Percentiles rank a stretch among this genome's conserved stretches.
Evolutionary conservation across 257 asterid species (phyloP).

Genomic region (Ilex aquifolium): DNA sequence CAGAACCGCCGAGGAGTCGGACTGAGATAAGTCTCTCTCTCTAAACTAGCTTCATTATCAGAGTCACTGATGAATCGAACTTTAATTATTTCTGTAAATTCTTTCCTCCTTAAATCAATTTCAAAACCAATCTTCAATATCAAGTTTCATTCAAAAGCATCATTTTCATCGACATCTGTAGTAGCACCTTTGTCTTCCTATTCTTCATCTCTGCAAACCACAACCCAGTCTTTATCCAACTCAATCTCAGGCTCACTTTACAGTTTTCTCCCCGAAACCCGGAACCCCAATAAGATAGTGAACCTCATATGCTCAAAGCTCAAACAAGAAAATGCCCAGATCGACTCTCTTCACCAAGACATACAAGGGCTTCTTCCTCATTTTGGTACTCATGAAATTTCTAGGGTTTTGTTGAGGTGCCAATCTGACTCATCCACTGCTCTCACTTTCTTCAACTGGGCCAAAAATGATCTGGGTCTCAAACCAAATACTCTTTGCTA

Average conservation of each 20-base stretch:
- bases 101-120: too few relatives aligned
- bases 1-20: too few relatives aligned
- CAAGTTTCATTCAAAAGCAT: too few relatives aligned
- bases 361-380: conserved; percentile 38
- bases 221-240: conserved; percentile 11
- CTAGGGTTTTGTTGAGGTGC: conserved; percentile 70
- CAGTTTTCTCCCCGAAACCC: conserved; percentile 56
- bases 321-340: conserved; percentile 29
- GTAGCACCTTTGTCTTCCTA: conserved; percentile 2
- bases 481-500: conserved; percentile 34
- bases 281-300: conserved; percentile 71
- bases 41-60: too few relatives aligned
- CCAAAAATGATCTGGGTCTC: conserved; percentile 37
- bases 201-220: conserved; percentile 32
- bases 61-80: too few relatives aligned
- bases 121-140: too few relatives aligned
- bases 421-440: conserved; percentile 69
- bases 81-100: too few relatives aligned
- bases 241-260: conserved; percentile 44
- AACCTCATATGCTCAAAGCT: conserved; percentile 47
- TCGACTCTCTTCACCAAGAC: conserved; percentile 22
- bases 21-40: too few relatives aligned
- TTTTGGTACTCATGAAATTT: conserved; percentile 51
- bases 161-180: too few relatives aligned
- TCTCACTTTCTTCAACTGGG: conserved; percentile 72